Evolutionary conservation across 1,139 yeast species (phyloP).

Genomic region (Arxiozyma heterogenica): DNA sequence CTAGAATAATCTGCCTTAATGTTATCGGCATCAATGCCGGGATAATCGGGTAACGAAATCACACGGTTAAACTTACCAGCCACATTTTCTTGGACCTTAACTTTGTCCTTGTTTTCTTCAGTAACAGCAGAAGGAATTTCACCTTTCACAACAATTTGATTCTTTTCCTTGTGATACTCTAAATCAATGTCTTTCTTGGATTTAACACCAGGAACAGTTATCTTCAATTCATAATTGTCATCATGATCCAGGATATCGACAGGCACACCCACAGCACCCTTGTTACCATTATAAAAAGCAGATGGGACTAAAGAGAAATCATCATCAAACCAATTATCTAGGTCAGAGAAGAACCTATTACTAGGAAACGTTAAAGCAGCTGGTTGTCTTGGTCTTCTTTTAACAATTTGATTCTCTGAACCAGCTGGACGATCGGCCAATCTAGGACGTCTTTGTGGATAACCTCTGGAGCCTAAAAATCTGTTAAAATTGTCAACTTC

Average conservation of each 20-base stretch:
- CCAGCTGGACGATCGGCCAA: conserved; percentile 2
- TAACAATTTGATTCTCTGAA: background rate
- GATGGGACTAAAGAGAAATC: conserved; percentile 20
- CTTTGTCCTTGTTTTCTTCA: conserved; percentile 21
- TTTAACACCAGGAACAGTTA: conserved; percentile 38
- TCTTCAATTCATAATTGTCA: conserved; percentile 33
- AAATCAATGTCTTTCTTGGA: conserved; percentile 32
- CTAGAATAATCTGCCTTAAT: conserved; percentile 35
- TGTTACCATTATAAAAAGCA: conserved; percentile 9
- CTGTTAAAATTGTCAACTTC: conserved; percentile 35
- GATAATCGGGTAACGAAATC: conserved; percentile 32
- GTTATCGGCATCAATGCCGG: conserved; percentile 34
- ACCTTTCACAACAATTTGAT: conserved; percentile 34
- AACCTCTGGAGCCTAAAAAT: conserved; percentile 23
- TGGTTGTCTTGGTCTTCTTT: background rate
- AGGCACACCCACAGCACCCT: conserved; percentile 29
- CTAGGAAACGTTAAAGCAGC: background rate
- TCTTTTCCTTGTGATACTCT: conserved; percentile 35
- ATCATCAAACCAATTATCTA: conserved; percentile 24
- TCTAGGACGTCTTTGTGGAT: conserved; percentile 11
- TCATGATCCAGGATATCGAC: conserved; percentile 36
- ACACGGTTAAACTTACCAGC: conserved; percentile 36
- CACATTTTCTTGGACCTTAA: conserved; percentile 33
- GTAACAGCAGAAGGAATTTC: conserved; percentile 26
- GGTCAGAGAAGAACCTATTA: conserved; percentile 9